Evolutionary conservation across 2,329 filamentous ascomycete genomes (phyloP).

Genomic region (Emmonsiellopsis sp.): DNA sequence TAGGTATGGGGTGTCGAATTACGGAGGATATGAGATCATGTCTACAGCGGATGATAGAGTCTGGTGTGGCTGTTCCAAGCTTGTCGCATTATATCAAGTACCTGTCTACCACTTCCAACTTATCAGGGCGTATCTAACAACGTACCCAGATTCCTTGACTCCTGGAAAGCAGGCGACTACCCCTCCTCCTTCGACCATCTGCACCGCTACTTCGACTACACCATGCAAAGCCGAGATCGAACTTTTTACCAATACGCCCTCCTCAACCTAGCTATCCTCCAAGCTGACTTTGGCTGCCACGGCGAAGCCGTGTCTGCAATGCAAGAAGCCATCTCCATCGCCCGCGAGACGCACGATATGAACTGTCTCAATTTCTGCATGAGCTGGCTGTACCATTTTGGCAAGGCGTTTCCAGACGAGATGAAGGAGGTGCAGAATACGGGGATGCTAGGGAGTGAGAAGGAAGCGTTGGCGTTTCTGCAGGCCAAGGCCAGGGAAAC

Average conservation of each 20-base stretch:
- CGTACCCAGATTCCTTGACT: slow-evolving; percentile 64
- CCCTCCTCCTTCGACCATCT: slow-evolving; percentile 81
- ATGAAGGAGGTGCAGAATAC: slow-evolving; percentile 60
- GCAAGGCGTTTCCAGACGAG: slow-evolving; percentile 71
- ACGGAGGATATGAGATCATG: slow-evolving; percentile 63
- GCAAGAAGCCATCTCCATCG: slow-evolving; percentile 90
- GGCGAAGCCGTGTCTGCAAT: slow-evolving; percentile 86
- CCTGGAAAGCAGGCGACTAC: slow-evolving; percentile 86
- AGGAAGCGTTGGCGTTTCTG: slow-evolving; percentile 73
- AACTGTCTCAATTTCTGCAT: slow-evolving; percentile 88
- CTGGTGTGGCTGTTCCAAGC: slow-evolving; percentile 59
- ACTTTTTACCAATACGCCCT: slow-evolving; percentile 91
- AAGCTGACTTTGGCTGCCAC: slow-evolving; percentile 90
- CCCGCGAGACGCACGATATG: slow-evolving; percentile 85
- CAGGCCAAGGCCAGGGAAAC: slow-evolving; percentile 78
- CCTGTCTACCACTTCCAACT: not conserved
- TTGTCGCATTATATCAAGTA: slow-evolving; percentile 67
- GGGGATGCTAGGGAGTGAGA: slow-evolving; percentile 66
- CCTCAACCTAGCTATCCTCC: slow-evolving; percentile 84
- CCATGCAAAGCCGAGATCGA: slow-evolving; percentile 73
- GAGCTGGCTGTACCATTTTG: slow-evolving; percentile 92
- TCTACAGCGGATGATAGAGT: slow-evolving; percentile 58
- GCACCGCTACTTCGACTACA: slow-evolving; percentile 95
- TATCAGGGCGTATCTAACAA: not conserved
- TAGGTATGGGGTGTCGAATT: slow-evolving; percentile 67